These are phyloP conservation scores for Boletus rex-veris DNA, from an alignment of 768 basidiomycete genomes.

Conservation along the genomic window DNA sequence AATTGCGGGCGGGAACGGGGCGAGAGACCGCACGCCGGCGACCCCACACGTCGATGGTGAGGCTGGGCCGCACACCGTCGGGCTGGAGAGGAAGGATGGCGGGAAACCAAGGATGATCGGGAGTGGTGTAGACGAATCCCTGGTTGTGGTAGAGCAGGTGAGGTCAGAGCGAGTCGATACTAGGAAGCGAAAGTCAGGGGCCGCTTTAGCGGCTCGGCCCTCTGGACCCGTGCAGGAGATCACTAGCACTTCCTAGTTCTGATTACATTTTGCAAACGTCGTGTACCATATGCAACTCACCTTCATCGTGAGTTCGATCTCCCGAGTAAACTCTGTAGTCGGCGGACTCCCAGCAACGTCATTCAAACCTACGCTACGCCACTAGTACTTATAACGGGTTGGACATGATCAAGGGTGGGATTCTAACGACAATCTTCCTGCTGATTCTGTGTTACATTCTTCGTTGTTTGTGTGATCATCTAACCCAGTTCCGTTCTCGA, in stretches of 20 bases:
- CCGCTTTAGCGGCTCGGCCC: not conserved
- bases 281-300: constrained; percentile 1
- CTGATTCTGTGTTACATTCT: too few species aligned
- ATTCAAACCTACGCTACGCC: too few species aligned
- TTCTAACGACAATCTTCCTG: too few species aligned
- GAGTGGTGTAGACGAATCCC: not conserved
- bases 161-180: not conserved
- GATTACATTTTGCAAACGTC: not conserved
- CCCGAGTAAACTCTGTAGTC: not conserved
- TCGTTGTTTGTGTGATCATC: too few species aligned
- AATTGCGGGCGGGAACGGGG: not conserved
- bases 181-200: too few species aligned
- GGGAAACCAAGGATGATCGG: not conserved
- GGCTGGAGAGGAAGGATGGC: not conserved
- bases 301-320: not conserved
- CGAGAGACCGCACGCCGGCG: not conserved
- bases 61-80: not conserved
- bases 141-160: too few species aligned
- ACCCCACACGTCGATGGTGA: not conserved
- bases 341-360: too few species aligned
- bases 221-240: too few species aligned
- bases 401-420: too few species aligned
- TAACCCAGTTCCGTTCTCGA: too few species aligned
- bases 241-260: not conserved
- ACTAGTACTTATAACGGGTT: too few species aligned